phyloP scores from a whole-genome alignment of 345 rosid species.

The Eucalyptus pauciflora region DNA sequence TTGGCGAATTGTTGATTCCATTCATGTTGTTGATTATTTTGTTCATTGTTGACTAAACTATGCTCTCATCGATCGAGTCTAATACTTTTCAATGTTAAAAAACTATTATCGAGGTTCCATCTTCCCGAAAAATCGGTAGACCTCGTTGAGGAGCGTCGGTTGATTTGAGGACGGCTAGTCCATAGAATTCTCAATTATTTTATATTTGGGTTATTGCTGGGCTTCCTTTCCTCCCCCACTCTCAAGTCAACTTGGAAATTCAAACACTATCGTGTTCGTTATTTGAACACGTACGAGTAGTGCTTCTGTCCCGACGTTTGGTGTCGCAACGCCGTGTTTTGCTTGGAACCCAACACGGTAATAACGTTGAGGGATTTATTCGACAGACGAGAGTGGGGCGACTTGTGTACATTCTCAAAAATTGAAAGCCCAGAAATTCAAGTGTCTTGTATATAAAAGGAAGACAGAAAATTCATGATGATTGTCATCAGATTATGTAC shows the following conservation, averaged over 20 bases:
- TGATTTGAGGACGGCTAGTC: background rate
- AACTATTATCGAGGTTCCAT: background rate
- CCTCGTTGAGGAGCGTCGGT: background rate
- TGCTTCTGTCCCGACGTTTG: background rate
- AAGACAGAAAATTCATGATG: background rate
- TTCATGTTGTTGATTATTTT: background rate
- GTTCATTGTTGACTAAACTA: background rate
- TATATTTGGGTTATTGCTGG: background rate
- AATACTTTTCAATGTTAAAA: background rate
- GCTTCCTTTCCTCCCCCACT: background rate
- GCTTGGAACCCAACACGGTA: background rate
- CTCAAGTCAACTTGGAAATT: background rate
- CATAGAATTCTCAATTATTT: background rate
- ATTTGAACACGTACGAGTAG: background rate
- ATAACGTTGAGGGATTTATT: background rate
- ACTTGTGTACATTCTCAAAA: background rate
- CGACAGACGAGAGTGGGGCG: background rate
- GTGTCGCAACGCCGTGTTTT: background rate
- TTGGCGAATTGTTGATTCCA: background rate
- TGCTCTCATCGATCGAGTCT: background rate
- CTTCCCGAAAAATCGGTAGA: background rate
- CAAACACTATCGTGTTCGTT: background rate
- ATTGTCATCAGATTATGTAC: background rate
- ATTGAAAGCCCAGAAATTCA: background rate
- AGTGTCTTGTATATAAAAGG: background rate